Conservation (phyloP, 2,329 filamentous ascomycete species). For the Ilyonectria sp. region DNA sequence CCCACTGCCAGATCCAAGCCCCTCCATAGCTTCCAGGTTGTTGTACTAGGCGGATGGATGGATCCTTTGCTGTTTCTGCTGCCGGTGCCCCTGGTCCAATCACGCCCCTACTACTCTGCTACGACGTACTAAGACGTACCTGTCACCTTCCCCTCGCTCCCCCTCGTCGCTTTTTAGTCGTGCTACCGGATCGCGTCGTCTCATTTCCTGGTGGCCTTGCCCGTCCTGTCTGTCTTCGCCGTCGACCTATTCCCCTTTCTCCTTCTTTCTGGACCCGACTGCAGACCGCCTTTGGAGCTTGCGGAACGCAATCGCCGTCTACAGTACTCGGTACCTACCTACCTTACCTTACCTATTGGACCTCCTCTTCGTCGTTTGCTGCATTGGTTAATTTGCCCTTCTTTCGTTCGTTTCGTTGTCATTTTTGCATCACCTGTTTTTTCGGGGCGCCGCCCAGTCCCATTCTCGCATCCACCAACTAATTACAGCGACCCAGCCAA, state of each 20-base stretch:
- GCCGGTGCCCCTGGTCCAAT: slow-evolving; percentile 16
- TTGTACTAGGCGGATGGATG: background rate
- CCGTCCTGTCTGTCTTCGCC: slow-evolving; percentile 17
- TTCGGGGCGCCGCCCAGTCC: slow-evolving; percentile 13
- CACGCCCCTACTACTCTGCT: slow-evolving; percentile 4
- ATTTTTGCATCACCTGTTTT: slow-evolving; percentile 14
- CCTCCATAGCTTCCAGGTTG: background rate
- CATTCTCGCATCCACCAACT: slow-evolving; percentile 11
- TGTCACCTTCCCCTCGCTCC: slow-evolving; percentile 34
- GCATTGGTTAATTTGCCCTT: slow-evolving; percentile 10
- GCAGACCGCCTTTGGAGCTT: slow-evolving; percentile 30
- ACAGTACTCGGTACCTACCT: background rate
- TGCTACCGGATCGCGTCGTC: slow-evolving; percentile 25
- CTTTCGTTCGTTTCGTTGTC: slow-evolving; percentile 8
- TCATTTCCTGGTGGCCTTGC: slow-evolving; percentile 27
- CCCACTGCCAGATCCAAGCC: background rate
- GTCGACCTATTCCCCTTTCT: slow-evolving; percentile 26
- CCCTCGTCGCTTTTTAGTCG: slow-evolving; percentile 18
- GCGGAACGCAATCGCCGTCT: slow-evolving; percentile 11
- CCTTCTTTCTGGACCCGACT: slow-evolving; percentile 24
- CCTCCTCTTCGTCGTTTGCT: background rate
- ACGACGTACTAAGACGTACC: background rate
- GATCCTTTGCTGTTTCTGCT: slow-evolving; percentile 6
- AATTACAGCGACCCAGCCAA: slow-evolving; percentile 22
- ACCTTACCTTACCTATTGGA: background rate